Base-by-base conservation (phyloP, 1,284 basidiomycete genomes). In the Trichosporon coremiiforme region DNA sequence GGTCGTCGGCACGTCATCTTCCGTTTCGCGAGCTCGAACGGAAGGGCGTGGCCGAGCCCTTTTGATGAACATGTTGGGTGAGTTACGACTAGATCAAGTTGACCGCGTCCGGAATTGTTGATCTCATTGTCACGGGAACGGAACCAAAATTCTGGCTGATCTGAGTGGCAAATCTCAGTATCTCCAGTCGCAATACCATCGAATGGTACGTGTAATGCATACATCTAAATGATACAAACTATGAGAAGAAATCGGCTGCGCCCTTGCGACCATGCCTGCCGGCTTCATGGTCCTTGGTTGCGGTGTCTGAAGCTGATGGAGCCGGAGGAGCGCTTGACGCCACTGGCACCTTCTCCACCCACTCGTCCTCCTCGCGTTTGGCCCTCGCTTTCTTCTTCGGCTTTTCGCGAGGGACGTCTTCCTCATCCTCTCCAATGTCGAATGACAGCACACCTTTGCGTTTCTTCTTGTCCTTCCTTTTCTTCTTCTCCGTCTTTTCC, bases 371-470 rank as follows among this genome's bases (percentile, higher is more conserved):
- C 35, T 78, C 79, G 9, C 62, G 33, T 86, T 29, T 85, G 86
- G 29, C n/a, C 66, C 60, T 70, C 33, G 41, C 74, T 86, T 64
- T 85, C 86, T 57, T 84, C 85, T 64, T 74, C 64, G 50, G 25
- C 57, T 67, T 66, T 17, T 66, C 55, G 17, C 63, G 47, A 25
- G 78, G 78, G 5, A 77, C 78, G 25, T 78, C 75, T 5, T 78
- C 83, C 31, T 81, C 82, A 68, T 89, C 90, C 55, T 90, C 90
- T 85, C 79, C 81, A 0, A 79, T 85, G 66, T 87, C 87, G 76
- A 93, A 93, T 2, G 90, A 92, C 53, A 91, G 86, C 9, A 91
- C 84, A 10, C 86, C 85, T 70, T 80, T 83, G 71, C 83, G 82
- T 72, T 76, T 85, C 75, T 73, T 82, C 75, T 70, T 81, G 66